phyloP scores from a whole-genome alignment of 331 rosid genomes.

The Quercus phellos region DNA sequence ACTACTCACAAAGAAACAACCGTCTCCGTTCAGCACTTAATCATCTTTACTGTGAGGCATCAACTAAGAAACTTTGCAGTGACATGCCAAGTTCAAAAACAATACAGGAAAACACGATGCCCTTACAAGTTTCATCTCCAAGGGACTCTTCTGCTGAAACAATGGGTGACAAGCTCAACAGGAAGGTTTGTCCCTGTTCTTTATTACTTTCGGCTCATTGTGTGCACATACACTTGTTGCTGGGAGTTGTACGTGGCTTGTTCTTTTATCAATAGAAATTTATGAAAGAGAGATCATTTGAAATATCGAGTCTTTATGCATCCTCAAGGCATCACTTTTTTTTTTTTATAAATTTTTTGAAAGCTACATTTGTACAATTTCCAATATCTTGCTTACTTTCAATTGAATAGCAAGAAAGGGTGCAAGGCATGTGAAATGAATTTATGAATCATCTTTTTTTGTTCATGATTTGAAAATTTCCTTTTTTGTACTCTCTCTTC shows the following conservation, averaged over 20 bases:
- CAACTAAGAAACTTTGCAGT: slow-evolving; percentile 41
- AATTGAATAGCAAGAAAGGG: not conserved
- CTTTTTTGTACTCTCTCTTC: not conserved
- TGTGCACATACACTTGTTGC: slow-evolving; percentile 2
- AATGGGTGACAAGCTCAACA: slow-evolving; percentile 20
- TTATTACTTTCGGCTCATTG: not conserved
- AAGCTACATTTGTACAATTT: not conserved
- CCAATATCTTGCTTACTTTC: not conserved
- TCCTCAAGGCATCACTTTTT: not conserved
- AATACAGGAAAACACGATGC: slow-evolving; percentile 25
- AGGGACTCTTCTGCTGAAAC: slow-evolving; percentile 34
- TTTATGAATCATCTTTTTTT: not conserved
- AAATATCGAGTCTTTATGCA: not conserved
- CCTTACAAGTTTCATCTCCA: slow-evolving; percentile 33
- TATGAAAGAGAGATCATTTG: slow-evolving; percentile 12
- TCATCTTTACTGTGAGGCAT: slow-evolving; percentile 54
- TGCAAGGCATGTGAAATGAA: not conserved
- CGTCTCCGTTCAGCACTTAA: slow-evolving; percentile 69
- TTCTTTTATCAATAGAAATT: slow-evolving; percentile 1
- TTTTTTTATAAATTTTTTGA: not conserved
- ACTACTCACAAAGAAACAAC: slow-evolving; percentile 74
- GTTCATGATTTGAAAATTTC: no score
- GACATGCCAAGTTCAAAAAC: slow-evolving; percentile 30
- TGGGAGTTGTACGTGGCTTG: not conserved
- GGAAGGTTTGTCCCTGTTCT: slow-evolving; percentile 39